phyloP scores from a whole-genome alignment of 2,329 filamentous ascomycete species.

The Hymenoscyphus repandus region DNA sequence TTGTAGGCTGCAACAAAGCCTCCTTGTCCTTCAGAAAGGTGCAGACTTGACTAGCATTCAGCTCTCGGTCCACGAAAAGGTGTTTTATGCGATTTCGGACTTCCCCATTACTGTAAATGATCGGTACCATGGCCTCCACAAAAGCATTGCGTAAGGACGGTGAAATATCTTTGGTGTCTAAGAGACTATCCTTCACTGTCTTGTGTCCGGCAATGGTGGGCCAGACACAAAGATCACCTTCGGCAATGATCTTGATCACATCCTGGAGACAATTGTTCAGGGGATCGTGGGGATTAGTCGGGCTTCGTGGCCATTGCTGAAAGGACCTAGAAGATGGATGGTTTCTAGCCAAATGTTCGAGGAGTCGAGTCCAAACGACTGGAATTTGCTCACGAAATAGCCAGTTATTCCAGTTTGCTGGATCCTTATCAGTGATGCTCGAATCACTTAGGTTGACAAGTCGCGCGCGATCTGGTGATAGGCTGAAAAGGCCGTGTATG shows the following conservation, averaged over 20 bases:
- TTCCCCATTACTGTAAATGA: not conserved
- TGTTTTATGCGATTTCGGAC: not conserved
- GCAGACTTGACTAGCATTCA: not conserved
- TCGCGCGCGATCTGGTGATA: conserved; percentile 31
- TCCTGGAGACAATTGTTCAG: conserved; percentile 13
- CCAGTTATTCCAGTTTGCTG: conserved; percentile 29
- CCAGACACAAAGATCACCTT: conserved; percentile 18
- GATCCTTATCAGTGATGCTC: conserved; percentile 20
- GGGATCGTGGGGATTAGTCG: conserved; percentile 3
- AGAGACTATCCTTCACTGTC: not conserved
- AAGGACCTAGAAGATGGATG: conserved; percentile 11
- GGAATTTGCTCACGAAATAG: conserved; percentile 25
- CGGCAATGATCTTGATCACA: conserved; percentile 15
- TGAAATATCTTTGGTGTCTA: not conserved
- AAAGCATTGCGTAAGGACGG: not conserved
- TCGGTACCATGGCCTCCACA: not conserved
- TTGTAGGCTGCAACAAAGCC: not conserved
- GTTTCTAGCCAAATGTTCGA: conserved; percentile 9
- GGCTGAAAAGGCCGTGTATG: conserved; percentile 32
- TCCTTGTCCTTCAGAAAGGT: not conserved
- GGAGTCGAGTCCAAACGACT: conserved; percentile 25
- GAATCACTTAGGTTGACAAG: conserved; percentile 24
- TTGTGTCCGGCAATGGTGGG: not conserved
- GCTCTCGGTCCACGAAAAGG: not conserved
- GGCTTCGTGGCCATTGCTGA: conserved; percentile 16